Conservation (phyloP, 78 protist species). For the Pelomyxa schiedti region DNA sequence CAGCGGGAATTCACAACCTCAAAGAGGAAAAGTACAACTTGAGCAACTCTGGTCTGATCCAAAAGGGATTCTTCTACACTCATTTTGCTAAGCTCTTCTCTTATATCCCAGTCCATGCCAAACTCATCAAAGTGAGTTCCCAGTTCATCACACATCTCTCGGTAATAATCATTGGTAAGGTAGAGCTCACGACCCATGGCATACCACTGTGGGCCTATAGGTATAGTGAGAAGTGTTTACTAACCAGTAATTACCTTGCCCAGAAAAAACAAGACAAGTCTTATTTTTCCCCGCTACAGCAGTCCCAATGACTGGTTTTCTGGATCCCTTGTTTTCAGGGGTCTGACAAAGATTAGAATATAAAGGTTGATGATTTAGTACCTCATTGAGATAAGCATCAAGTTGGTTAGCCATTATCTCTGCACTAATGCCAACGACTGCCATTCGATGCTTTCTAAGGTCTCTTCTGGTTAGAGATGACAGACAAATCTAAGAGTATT, state of each 20-base stretch:
- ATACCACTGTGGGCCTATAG: slow-evolving; percentile 67
- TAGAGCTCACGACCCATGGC: slow-evolving; percentile 48
- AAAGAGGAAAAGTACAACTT: slow-evolving; percentile 40
- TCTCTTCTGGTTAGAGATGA: neutral
- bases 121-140: neutral
- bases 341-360: no score
- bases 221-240: no score
- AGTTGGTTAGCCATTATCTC: neutral
- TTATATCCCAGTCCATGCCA: neutral
- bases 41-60: slow-evolving; percentile 38
- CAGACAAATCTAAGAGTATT: no score
- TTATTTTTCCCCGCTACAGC: neutral
- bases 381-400: neutral
- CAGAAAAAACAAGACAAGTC: slow-evolving; percentile 51
- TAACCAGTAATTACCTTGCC: no score
- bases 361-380: no score
- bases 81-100: neutral
- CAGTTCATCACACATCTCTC: neutral
- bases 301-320: neutral
- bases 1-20: no score
- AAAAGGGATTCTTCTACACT: neutral
- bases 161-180: neutral
- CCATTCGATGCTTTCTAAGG: neutral
- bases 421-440: neutral
- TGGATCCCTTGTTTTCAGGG: neutral